phyloP scores from a whole-genome alignment of 1,284 basidiomycete species.

The Moesziomyces parantarcticus region DNA sequence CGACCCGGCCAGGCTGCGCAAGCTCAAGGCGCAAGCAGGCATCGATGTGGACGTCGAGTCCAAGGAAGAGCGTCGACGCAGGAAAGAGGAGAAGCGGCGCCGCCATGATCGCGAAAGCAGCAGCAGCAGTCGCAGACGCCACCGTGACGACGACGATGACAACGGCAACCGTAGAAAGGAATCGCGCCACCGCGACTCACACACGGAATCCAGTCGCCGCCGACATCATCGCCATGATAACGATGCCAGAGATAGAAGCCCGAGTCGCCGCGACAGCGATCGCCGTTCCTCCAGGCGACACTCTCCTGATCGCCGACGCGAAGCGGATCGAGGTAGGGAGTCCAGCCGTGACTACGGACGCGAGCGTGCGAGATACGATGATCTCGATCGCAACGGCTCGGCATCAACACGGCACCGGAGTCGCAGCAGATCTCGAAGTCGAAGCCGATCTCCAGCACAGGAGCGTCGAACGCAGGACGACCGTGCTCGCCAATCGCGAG shows the following conservation, averaged over 20 bases:
- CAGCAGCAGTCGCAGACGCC: conserved; percentile 1
- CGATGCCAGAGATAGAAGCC: conserved; percentile 32
- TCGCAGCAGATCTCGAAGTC: conserved; percentile 24
- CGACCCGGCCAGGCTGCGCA: conserved; percentile 84
- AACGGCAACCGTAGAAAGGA: conserved; percentile 6
- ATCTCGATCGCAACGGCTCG: conserved; percentile 24
- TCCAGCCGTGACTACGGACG: conserved; percentile 12
- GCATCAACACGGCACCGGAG: conserved; percentile 18
- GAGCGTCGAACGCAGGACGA: conserved; percentile 2
- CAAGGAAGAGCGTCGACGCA: conserved; percentile 68
- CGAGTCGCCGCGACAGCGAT: conserved; percentile 19
- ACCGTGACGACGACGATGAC: conserved; percentile 13
- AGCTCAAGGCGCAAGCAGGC: conserved; percentile 73
- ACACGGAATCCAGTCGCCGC: conserved; percentile 2
- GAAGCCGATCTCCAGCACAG: conserved; percentile 18
- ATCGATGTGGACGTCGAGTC: conserved; percentile 72
- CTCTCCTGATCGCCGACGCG: conserved; percentile 47
- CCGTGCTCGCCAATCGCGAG: conserved; percentile 4
- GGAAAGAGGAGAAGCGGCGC: conserved; percentile 73
- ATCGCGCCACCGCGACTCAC: conserved; percentile 8
- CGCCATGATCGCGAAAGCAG: conserved; percentile 11
- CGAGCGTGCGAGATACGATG: conserved; percentile 14
- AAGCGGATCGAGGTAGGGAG: conserved; percentile 44
- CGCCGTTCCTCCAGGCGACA: conserved; percentile 16
- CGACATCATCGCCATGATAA: conserved; percentile 62